phyloP scores from a whole-genome alignment of 129 eudicot genomes.

The Lactuca sativa region DNA sequence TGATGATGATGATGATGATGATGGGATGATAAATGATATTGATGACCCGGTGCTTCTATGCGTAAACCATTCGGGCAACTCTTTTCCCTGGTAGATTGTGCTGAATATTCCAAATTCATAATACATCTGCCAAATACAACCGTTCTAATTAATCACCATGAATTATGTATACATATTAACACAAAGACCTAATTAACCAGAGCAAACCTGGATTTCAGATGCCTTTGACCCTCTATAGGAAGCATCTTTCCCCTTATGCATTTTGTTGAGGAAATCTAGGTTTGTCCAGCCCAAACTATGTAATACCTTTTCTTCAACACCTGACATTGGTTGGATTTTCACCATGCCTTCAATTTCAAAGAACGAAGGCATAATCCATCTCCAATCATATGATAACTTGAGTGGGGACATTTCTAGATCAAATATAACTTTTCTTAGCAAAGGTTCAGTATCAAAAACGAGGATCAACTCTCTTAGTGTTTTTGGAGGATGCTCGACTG shows the following conservation, averaged over 20 bases:
- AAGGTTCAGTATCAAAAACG: neutral
- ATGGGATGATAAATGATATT: conserved; percentile 17
- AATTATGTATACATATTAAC: neutral
- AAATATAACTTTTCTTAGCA: neutral
- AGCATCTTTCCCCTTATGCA: neutral
- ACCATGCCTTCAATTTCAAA: conserved; percentile 13
- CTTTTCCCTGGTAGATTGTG: conserved; percentile 4
- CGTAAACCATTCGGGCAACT: conserved; percentile 1
- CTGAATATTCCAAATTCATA: conserved; percentile 24
- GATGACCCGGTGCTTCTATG: neutral
- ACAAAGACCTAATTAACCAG: neutral
- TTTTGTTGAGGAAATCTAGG: neutral
- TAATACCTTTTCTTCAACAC: neutral
- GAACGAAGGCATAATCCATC: neutral
- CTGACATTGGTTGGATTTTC: conserved; percentile 6
- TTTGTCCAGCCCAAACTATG: conserved; percentile 14
- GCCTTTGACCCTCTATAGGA: neutral
- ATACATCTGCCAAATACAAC: conserved; percentile 7
- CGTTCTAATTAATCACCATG: neutral
- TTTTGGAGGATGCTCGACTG: neutral
- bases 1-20: conserved; percentile 5
- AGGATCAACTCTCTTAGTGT: neutral
- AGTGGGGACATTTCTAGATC: conserved; percentile 7
- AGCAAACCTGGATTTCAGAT: neutral
- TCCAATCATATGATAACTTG: neutral